Percentiles rank a stretch among this genome's conserved stretches.
phyloP scores from a whole-genome alignment of 1,284 basidiomycete genomes.

The Sporisorium scitamineum region DNA sequence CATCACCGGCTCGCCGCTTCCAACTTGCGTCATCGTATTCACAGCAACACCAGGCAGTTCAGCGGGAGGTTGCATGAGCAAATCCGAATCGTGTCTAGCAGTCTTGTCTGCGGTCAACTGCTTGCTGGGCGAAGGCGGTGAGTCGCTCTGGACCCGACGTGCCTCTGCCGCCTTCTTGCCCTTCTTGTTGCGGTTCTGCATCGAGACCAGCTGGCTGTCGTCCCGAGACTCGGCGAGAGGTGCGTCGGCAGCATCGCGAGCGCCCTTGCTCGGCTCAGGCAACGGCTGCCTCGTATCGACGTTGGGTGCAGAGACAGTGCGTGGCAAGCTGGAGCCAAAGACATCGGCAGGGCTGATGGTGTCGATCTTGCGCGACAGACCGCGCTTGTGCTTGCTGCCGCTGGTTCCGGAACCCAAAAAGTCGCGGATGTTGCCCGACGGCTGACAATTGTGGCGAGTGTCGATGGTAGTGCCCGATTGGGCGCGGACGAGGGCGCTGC shows the following conservation, averaged over 20 bases:
- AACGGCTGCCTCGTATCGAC: conserved; percentile 25
- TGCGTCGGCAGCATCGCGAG: conserved; percentile 22
- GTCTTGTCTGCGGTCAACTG: conserved; percentile 13
- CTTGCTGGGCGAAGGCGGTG: conserved; percentile 39
- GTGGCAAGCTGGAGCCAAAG: conserved; percentile 55
- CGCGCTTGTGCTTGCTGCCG: conserved; percentile 36
- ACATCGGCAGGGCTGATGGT: conserved; percentile 67
- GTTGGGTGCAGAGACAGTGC: conserved; percentile 29
- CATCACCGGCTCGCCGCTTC: conserved; percentile 25
- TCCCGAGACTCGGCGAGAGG: conserved; percentile 10
- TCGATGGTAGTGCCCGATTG: conserved; percentile 37
- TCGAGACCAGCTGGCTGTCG: conserved; percentile 12
- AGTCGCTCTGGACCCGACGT: conserved; percentile 42
- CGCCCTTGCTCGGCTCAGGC: conserved; percentile 41
- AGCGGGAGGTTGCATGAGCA: conserved; percentile 16
- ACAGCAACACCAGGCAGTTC: conserved; percentile 10
- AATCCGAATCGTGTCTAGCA: not conserved
- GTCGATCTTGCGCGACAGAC: conserved; percentile 47
- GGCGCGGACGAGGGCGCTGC: conserved; percentile 51
- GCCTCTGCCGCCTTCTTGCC: conserved; percentile 31
- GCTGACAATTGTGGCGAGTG: conserved; percentile 27
- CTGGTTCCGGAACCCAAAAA: conserved; percentile 23
- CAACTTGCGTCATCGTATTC: conserved; percentile 16
- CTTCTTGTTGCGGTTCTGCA: conserved; percentile 28
- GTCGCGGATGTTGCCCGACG: conserved; percentile 44